A percentile compares a stretch with the other conserved stretches of the same genome.
phyloP scores from a whole-genome alignment of 2,329 filamentous ascomycete genomes.

The Penicillium sp. region DNA sequence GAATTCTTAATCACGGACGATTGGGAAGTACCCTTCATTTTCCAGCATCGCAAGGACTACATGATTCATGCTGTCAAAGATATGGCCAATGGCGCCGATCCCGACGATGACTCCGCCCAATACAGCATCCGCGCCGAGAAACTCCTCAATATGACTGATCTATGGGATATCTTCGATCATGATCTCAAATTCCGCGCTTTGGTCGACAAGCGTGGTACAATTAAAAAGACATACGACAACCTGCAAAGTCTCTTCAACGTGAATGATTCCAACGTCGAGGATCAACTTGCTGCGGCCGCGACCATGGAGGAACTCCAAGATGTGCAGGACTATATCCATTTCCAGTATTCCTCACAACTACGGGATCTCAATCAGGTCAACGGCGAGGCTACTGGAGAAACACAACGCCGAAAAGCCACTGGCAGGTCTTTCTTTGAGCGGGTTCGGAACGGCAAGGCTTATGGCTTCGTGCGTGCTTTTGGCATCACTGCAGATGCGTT shows the following conservation, averaged over 20 bases:
- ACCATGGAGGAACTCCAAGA: conserved; percentile 97
- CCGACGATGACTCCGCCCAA: conserved; percentile 66
- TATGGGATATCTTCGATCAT: conserved; percentile 93
- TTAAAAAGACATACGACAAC: conserved; percentile 76
- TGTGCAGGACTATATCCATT: conserved; percentile 93
- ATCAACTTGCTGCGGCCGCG: conserved; percentile 74
- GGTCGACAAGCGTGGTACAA: conserved; percentile 83
- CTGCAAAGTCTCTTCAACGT: conserved; percentile 67
- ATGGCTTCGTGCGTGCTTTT: conserved; percentile 81
- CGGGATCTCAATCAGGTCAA: conserved; percentile 72
- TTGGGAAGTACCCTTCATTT: conserved; percentile 95
- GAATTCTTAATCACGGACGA: conserved; percentile 95
- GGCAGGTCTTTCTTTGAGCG: conserved; percentile 80
- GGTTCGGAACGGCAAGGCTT: conserved; percentile 75
- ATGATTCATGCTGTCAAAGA: conserved; percentile 82
- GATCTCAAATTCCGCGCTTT: conserved; percentile 94
- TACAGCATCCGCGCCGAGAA: conserved; percentile 78
- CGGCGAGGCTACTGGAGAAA: conserved; percentile 60
- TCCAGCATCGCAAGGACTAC: conserved; percentile 97
- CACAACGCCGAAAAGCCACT: conserved; percentile 77
- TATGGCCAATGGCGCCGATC: conserved; percentile 61
- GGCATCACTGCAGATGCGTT: conserved; percentile 87
- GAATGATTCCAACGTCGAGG: conserved; percentile 72
- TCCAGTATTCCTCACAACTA: conserved; percentile 81
- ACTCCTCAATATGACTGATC: conserved; percentile 83